Conservation (phyloP, 495 filamentous ascomycete genomes). For the Aspergillus steynii region DNA sequence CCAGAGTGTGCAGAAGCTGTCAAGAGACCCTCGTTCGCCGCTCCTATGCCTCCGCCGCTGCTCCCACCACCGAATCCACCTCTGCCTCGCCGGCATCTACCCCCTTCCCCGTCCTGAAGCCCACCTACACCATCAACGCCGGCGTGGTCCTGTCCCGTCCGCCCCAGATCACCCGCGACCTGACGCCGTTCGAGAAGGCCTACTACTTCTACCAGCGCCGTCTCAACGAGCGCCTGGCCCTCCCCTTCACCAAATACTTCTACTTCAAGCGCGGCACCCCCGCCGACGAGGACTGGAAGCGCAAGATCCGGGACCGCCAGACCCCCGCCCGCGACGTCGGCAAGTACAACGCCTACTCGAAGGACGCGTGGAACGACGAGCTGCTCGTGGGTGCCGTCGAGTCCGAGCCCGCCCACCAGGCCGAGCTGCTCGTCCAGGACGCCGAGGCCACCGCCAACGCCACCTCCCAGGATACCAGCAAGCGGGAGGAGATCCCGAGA, state of each 20-base stretch:
- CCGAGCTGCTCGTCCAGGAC: constrained; percentile 71
- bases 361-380: constrained; percentile 90
- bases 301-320: constrained; percentile 73
- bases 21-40: constrained; percentile 48
- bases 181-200: constrained; percentile 84
- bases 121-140: constrained; percentile 68
- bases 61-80: constrained; percentile 32
- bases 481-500: constrained; percentile 67
- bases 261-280: constrained; percentile 94
- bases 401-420: constrained; percentile 57
- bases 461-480: constrained; percentile 61
- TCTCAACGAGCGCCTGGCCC: constrained; percentile 86
- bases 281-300: constrained; percentile 83
- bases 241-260: constrained; percentile 89
- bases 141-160: constrained; percentile 85
- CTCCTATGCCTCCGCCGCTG: constrained; percentile 46
- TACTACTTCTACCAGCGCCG: constrained; percentile 97
- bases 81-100: constrained; percentile 26
- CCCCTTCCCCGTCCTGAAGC: constrained; percentile 37
- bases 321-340: constrained; percentile 82
- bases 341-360: constrained; percentile 77
- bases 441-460: constrained; percentile 68
- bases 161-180: constrained; percentile 79
- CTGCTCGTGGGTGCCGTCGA: constrained; percentile 69
- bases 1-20: constrained; percentile 53